Evolutionary conservation across 805 yeast genomes (phyloP).

Genomic region (Myxozyma neotropica): DNA sequence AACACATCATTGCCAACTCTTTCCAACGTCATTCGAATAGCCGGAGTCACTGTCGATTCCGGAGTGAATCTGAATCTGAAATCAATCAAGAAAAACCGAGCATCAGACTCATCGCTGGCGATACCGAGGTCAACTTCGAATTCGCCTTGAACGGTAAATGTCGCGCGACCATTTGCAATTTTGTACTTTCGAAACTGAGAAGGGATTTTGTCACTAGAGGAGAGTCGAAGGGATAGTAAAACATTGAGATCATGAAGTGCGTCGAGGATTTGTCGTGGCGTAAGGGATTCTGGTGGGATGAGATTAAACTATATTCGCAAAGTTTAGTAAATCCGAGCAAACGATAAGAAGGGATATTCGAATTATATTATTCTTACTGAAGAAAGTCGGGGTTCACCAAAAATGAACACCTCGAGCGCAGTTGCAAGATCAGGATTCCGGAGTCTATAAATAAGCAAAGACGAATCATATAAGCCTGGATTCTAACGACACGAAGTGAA

Average conservation of each 20-base stretch:
- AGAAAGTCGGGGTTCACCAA: slow-evolving; percentile 49
- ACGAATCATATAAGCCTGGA: not conserved
- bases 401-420: slow-evolving; percentile 77
- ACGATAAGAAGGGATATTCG: not conserved
- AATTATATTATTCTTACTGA: slow-evolving; percentile 8
- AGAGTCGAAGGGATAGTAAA: slow-evolving; percentile 71
- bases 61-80: slow-evolving; percentile 62
- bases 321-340: not conserved
- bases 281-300: slow-evolving; percentile 53
- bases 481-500: not conserved
- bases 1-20: slow-evolving; percentile 57
- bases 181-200: slow-evolving; percentile 60
- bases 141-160: slow-evolving; percentile 61
- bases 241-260: slow-evolving; percentile 72
- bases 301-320: slow-evolving; percentile 42
- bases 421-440: slow-evolving; percentile 91
- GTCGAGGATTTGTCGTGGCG: slow-evolving; percentile 58
- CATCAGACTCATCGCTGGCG: slow-evolving; percentile 58
- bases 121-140: slow-evolving; percentile 80
- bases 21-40: slow-evolving; percentile 53
- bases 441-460: slow-evolving; percentile 42
- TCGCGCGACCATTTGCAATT: slow-evolving; percentile 75
- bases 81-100: slow-evolving; percentile 78
- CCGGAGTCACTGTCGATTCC: slow-evolving; percentile 33
- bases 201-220: slow-evolving; percentile 63